Percentiles rank a stretch among this genome's conserved stretches.
Conservation (phyloP, 805 yeast species). For the Naumovozyma castellii region DNA sequence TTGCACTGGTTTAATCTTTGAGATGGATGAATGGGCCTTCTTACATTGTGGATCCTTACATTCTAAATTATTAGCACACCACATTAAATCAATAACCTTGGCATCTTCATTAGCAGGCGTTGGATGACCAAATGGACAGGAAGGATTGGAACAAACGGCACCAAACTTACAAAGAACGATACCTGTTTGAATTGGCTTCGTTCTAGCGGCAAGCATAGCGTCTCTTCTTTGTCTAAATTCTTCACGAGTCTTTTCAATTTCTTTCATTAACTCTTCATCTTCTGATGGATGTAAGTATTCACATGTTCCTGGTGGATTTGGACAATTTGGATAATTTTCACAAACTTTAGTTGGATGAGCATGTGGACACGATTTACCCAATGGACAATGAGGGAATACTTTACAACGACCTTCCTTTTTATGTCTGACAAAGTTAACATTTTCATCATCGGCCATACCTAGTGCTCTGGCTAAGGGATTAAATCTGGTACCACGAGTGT, state of each 20-base stretch:
- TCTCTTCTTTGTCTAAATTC: constrained; percentile 39
- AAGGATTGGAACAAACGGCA: constrained; percentile 59
- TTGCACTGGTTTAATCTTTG: constrained; percentile 33
- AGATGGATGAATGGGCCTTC: constrained; percentile 78
- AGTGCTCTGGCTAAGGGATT: constrained; percentile 34
- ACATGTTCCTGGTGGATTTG: constrained; percentile 75
- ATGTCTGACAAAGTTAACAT: constrained; percentile 33
- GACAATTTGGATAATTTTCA: constrained; percentile 66
- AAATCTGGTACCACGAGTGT: constrained; percentile 23
- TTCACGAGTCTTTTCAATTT: constrained; percentile 52
- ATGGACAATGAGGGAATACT: constrained; percentile 60
- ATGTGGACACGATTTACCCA: constrained; percentile 55
- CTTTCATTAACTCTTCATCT: constrained; percentile 64
- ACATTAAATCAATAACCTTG: constrained; percentile 53
- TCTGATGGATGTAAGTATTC: constrained; percentile 76
- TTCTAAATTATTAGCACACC: constrained; percentile 66
- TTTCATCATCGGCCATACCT: constrained; percentile 25
- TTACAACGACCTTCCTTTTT: constrained; percentile 57
- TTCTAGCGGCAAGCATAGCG: constrained; percentile 28
- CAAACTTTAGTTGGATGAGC: constrained; percentile 78
- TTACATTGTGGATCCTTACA: constrained; percentile 57
- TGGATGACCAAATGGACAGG: constrained; percentile 87
- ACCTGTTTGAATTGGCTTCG: constrained; percentile 36
- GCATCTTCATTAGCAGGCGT: constrained; percentile 75
- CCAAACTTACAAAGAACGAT: constrained; percentile 70